A percentile compares a stretch with the other conserved stretches of the same genome.
Conservation (phyloP, 352 stramenopile genomes). For the Phytophthora syringae region DNA sequence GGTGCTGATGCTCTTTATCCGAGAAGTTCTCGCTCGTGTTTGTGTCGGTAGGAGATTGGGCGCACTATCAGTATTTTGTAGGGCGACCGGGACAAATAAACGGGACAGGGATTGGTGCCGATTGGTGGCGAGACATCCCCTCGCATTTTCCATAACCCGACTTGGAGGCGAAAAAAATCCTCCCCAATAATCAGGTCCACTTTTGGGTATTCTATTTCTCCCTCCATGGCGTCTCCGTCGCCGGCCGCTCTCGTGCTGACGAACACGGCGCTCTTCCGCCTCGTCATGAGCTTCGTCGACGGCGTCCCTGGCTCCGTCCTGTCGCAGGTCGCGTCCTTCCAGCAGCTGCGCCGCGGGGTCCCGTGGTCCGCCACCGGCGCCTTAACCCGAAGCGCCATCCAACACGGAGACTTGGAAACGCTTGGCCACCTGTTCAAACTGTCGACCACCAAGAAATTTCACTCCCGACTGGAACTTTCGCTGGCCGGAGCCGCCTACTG, state of each 20-base stretch:
- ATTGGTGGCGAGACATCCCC: too few species aligned
- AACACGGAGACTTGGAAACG: conserved; percentile 32
- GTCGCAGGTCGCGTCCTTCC: conserved; percentile 19
- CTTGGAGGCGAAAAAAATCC: too few species aligned
- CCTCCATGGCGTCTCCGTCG: too few species aligned
- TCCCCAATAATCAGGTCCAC: too few species aligned
- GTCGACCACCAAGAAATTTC: conserved; percentile 30
- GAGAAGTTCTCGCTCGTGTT: too few species aligned
- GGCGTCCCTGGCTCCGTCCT: conserved; percentile 36
- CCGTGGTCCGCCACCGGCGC: conserved; percentile 34
- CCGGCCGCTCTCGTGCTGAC: conserved; percentile 32
- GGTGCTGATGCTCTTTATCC: too few species aligned
- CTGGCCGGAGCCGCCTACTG: conserved; percentile 30
- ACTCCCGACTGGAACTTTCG: conserved; percentile 24
- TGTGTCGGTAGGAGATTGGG: too few species aligned
- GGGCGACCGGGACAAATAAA: too few species aligned
- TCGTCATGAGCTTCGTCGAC: conserved; percentile 44
- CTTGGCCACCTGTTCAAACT: conserved; percentile 27
- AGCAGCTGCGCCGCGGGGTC: conserved; percentile 7
- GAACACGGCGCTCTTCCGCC: conserved; percentile 31
- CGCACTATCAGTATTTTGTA: too few species aligned
- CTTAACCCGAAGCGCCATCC: conserved; percentile 30
- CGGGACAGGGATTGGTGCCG: too few species aligned
- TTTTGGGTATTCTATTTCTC: too few species aligned
- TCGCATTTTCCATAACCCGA: too few species aligned